Percentiles rank a stretch among this genome's conserved stretches.
phyloP scores from a whole-genome alignment of 169 alveolate species.

The Prorocentrum cordatum region DNA sequence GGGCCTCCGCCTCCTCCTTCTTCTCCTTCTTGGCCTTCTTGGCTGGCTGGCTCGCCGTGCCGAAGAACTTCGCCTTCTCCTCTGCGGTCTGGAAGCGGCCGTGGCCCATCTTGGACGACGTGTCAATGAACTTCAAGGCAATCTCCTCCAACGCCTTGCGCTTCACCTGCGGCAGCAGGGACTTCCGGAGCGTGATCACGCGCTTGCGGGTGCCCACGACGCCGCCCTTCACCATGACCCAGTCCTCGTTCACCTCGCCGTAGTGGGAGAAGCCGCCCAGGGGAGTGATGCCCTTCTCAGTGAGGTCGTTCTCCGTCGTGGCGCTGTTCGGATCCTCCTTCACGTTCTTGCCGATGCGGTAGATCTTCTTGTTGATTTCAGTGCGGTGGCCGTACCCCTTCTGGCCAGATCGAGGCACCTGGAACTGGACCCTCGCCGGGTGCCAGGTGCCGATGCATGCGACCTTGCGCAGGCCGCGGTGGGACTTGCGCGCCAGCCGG shows the following conservation, averaged over 20 bases:
- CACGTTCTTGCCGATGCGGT: conserved; percentile 92
- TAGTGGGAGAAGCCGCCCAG: conserved; percentile 99
- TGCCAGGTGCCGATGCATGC: conserved; percentile 99
- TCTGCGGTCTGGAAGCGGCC: conserved; percentile 99
- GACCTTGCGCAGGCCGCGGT: conserved; percentile 99
- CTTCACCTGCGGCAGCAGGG: conserved; percentile 86
- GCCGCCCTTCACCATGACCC: conserved; percentile 97
- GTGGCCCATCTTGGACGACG: conserved; percentile 99
- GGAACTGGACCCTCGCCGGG: conserved; percentile 99
- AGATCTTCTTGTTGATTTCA: conserved; percentile 98
- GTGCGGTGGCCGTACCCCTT: conserved; percentile 99
- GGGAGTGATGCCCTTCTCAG: conserved; percentile 98
- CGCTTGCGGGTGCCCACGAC: conserved; percentile 97
- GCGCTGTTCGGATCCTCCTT: conserved; percentile 89
- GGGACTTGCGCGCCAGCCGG: conserved; percentile 98
- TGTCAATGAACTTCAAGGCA: conserved; percentile 97
- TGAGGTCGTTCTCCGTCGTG: conserved; percentile 94
- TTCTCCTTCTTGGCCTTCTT: conserved; percentile 57
- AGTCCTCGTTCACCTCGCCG: conserved; percentile 97
- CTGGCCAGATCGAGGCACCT: conserved; percentile 99
- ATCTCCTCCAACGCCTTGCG: conserved; percentile 91
- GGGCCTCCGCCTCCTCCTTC: neutral
- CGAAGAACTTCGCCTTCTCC: conserved; percentile 96
- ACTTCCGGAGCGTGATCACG: conserved; percentile 92
- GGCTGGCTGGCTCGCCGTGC: conserved; percentile 74